A percentile compares a stretch with the other conserved stretches of the same genome.
These are phyloP conservation scores for Solanum neorickii DNA, from an alignment of 257 asterid species.

Conservation along the genomic window DNA sequence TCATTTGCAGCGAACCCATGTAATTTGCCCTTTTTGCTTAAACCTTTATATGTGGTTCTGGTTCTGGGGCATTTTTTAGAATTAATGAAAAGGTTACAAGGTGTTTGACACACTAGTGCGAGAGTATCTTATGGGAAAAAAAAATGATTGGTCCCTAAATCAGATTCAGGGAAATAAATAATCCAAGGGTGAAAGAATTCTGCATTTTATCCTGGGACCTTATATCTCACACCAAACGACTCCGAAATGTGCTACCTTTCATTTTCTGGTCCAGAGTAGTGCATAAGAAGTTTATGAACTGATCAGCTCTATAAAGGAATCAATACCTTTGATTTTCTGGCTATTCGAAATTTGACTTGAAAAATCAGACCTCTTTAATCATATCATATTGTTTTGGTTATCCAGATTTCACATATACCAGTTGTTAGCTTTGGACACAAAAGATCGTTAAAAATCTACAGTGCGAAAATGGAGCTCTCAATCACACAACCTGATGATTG, in stretches of 20 bases:
- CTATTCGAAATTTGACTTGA: neutral
- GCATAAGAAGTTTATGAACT: neutral
- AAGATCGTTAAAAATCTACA: slow-evolving; percentile 18
- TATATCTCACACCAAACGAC: neutral
- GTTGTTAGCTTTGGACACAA: slow-evolving; percentile 14
- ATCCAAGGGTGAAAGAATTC: neutral
- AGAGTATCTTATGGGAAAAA: neutral
- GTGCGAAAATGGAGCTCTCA: slow-evolving; percentile 57
- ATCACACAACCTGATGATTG: slow-evolving; percentile 88
- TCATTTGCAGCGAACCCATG: neutral
- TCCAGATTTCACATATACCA: slow-evolving; percentile 24
- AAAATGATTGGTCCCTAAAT: too few relatives aligned
- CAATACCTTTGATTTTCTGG: neutral
- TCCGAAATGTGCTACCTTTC: neutral
- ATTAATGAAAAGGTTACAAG: neutral
- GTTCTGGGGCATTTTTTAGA: neutral
- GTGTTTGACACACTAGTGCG: neutral
- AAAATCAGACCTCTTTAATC: neutral
- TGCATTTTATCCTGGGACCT: neutral
- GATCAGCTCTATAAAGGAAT: neutral
- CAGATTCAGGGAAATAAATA: too few relatives aligned
- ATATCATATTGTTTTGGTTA: neutral
- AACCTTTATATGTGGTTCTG: neutral
- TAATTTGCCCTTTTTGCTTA: neutral
- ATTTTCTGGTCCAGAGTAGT: neutral